Conservation (phyloP, 345 rosid species). For the Alliaria petiolata region DNA sequence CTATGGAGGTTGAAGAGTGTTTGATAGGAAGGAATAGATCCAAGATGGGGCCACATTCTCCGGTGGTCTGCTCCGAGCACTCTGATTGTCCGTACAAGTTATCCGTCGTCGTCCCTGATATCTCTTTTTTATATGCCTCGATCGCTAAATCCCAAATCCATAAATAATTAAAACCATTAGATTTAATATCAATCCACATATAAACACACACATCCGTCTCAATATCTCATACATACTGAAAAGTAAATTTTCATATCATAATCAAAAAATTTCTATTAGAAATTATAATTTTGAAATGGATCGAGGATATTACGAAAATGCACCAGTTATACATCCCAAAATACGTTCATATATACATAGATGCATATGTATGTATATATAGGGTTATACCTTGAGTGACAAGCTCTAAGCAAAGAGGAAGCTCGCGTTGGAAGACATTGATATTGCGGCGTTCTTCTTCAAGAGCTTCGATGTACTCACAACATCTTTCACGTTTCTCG, state of each 20-base stretch:
- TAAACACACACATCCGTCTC: no score
- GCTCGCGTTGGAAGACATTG: constrained; percentile 86
- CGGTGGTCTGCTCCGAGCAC: constrained; percentile 81
- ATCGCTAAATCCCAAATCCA: constrained; percentile 55
- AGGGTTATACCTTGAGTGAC: constrained; percentile 62
- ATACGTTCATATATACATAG: neutral
- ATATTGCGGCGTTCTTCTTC: constrained; percentile 90
- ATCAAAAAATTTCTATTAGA: no score
- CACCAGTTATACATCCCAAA: no score
- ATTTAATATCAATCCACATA: no score
- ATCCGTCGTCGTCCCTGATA: constrained; percentile 53
- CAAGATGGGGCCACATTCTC: constrained; percentile 55
- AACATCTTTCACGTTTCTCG: constrained; percentile 54
- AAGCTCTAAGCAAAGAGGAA: constrained; percentile 91
- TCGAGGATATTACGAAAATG: no score
- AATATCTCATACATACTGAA: no score
- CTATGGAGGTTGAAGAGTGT: constrained; percentile 33
- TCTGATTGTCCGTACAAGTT: constrained; percentile 65
- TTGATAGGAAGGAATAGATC: constrained; percentile 82
- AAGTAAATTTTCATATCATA: no score
- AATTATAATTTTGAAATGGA: no score
- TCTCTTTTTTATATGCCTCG: constrained; percentile 62
- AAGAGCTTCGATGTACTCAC: constrained; percentile 60
- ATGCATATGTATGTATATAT: neutral
- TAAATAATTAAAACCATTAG: neutral